A percentile compares a stretch with the other conserved stretches of the same genome.
Conservation (phyloP, 225 moss, liverwort and hornwort species). For the Rhytidiadelphus loreus region DNA sequence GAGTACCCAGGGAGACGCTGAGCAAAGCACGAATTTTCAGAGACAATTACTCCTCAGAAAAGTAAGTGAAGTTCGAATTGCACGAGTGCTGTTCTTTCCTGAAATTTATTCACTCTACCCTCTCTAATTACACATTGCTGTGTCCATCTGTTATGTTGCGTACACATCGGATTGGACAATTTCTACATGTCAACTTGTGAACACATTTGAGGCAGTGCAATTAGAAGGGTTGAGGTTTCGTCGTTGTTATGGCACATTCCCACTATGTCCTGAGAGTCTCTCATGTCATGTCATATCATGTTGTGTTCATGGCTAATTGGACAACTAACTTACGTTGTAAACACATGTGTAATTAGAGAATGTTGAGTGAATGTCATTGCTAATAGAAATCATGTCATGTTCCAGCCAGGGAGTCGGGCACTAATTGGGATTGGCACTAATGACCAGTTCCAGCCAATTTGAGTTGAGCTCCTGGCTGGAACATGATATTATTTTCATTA, state of each 20-base stretch:
- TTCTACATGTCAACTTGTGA: neutral
- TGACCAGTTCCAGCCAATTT: neutral
- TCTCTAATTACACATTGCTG: neutral
- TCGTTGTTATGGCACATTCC: neutral
- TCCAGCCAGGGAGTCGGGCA: neutral
- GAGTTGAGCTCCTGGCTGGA: neutral
- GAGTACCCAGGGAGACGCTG: constrained; percentile 17
- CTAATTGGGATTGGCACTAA: neutral
- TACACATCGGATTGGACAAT: neutral
- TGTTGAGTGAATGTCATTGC: neutral
- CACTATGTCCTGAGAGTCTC: too few species aligned
- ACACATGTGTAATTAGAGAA: neutral
- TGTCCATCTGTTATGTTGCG: neutral
- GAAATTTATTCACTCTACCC: neutral
- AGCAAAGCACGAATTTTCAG: constrained; percentile 19
- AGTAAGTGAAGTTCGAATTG: neutral
- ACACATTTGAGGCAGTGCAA: neutral
- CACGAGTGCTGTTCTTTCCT: neutral
- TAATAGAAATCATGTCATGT: neutral
- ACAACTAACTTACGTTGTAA: neutral
- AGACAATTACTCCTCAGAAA: constrained; percentile 27
- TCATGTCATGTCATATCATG: neutral
- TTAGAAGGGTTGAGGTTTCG: neutral
- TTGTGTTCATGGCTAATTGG: neutral
- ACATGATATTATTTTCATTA: neutral